These are phyloP conservation scores for Tolypocladium endophyticum DNA, from an alignment of 2,329 filamentous ascomycete genomes.

Conservation along the genomic window DNA sequence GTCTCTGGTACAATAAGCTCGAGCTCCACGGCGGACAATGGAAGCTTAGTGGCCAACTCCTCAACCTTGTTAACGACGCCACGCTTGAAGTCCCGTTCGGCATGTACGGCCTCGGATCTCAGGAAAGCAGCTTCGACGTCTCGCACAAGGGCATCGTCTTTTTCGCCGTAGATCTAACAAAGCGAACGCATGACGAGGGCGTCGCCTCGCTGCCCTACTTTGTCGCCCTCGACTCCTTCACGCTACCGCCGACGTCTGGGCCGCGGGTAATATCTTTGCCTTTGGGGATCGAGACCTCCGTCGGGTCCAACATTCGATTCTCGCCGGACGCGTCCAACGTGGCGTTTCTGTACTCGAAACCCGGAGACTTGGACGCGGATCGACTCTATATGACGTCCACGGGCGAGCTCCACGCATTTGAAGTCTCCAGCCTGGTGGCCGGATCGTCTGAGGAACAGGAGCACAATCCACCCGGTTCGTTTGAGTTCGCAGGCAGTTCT, in stretches of 20 bases:
- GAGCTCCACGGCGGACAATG: conserved; percentile 15
- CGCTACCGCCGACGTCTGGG: conserved; percentile 4
- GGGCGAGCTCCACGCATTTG: conserved; percentile 4
- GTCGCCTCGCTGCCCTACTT: conserved; percentile 18
- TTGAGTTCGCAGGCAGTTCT: conserved; percentile 23
- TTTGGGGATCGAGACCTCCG: conserved; percentile 1
- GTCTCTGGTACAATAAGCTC: conserved; percentile 28
- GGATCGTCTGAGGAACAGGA: conserved; percentile 7
- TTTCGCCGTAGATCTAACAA: conserved; percentile 11
- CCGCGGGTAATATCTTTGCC: conserved; percentile 15
- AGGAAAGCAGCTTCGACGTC: conserved; percentile 20
- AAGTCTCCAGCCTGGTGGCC: background rate
- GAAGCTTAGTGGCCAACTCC: conserved; percentile 16
- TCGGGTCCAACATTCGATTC: conserved; percentile 18
- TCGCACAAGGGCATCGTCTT: conserved; percentile 23
- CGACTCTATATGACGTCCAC: conserved; percentile 19
- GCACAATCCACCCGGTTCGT: conserved; percentile 16
- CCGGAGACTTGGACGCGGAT: conserved; percentile 11
- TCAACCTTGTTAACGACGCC: conserved; percentile 20
- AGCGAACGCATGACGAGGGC: conserved; percentile 3
- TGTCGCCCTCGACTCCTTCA: conserved; percentile 21
- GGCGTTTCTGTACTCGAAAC: conserved; percentile 20
- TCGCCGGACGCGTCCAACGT: conserved; percentile 25
- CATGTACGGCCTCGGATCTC: conserved; percentile 14
- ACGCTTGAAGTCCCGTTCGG: conserved; percentile 19